Base-by-base conservation (phyloP, 805 yeast species). In the Candida morakotiae region DNA sequence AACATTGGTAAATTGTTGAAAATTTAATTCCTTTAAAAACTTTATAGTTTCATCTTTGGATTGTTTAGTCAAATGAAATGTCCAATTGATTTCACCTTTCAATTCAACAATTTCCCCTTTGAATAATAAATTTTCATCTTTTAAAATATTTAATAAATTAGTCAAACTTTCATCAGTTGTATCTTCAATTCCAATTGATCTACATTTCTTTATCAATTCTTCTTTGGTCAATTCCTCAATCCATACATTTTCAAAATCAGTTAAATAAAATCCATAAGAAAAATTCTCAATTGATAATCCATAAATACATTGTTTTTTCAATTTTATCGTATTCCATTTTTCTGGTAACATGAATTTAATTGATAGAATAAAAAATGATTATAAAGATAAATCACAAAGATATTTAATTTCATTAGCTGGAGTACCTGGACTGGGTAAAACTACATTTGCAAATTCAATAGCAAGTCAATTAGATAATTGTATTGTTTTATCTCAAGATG, bases 371-470 rank as follows among this genome's bases (percentile, higher is more conserved):
- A n/a, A 27, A 19, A 8, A n/a, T 20, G 23, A 34, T 23, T 37
- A 31, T 26, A 24, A 9, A 27, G 24, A 34, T 10, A 27, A 29
- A 32, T 10, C 24, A 14, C 17, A 28, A 2, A 20, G 46, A 13
- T 34, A 35, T 2, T 41, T 82, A 13, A 64, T 87, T 8, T 62
- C 83, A 0, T 50, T 87, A 9, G 79, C 81, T 2, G 96, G 95
- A 1, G 70, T 79, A 0, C 95, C 96, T 2, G 96, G 96, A 5
- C 77, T 89, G 1, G 96, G 96, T 0, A 87, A 87, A 55, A 73
- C 89, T 3, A 83, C 94, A 0, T 51, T 80, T 24, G 79, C 89
- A 1, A 51, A 52, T 26, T 38, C 56, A 4, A 60, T 87, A 5
- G 71, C 71, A 2, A 23, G 31, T 14, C 17, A 35, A 9, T 40